These are phyloP conservation scores for Cordyceps javanica DNA, from an alignment of 2,329 filamentous ascomycete species.

Conservation along the genomic window DNA sequence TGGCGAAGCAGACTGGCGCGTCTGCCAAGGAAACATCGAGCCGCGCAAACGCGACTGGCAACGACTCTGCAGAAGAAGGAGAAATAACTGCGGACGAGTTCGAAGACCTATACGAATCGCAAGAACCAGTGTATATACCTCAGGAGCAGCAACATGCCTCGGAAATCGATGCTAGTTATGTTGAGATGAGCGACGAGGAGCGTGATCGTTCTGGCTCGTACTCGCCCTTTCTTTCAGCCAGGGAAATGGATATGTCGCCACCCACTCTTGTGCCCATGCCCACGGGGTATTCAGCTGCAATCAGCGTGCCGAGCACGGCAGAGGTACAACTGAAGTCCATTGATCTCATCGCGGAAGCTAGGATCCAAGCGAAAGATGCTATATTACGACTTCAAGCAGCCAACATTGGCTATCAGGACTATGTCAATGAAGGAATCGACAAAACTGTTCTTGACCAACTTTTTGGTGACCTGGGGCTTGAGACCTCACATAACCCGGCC, in stretches of 20 bases:
- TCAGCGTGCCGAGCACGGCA: not conserved
- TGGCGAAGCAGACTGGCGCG: not conserved
- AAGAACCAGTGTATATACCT: slow-evolving; percentile 1
- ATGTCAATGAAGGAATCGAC: slow-evolving; percentile 68
- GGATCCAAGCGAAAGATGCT: slow-evolving; percentile 58
- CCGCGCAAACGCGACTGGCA: not conserved
- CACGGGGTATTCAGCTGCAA: not conserved
- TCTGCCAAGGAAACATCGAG: not conserved
- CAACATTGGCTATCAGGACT: slow-evolving; percentile 67
- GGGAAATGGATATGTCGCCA: slow-evolving; percentile 32
- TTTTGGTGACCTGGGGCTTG: slow-evolving; percentile 63
- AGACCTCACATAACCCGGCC: slow-evolving; percentile 20
- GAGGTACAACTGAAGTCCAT: not conserved
- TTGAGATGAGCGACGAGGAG: slow-evolving; percentile 10
- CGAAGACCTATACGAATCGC: slow-evolving; percentile 49
- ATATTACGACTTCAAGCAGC: slow-evolving; percentile 58
- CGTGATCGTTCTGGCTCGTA: slow-evolving; percentile 47
- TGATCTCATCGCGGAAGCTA: slow-evolving; percentile 32
- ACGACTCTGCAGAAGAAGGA: slow-evolving; percentile 54
- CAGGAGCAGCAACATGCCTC: not conserved
- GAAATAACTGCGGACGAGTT: slow-evolving; percentile 68
- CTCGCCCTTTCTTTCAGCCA: slow-evolving; percentile 45
- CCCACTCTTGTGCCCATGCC: not conserved
- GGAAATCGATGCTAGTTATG: slow-evolving; percentile 14
- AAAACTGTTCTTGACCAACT: slow-evolving; percentile 54